These are phyloP conservation scores for Strobilomyces dryophilus DNA, from an alignment of 768 basidiomycete species.

Conservation along the genomic window DNA sequence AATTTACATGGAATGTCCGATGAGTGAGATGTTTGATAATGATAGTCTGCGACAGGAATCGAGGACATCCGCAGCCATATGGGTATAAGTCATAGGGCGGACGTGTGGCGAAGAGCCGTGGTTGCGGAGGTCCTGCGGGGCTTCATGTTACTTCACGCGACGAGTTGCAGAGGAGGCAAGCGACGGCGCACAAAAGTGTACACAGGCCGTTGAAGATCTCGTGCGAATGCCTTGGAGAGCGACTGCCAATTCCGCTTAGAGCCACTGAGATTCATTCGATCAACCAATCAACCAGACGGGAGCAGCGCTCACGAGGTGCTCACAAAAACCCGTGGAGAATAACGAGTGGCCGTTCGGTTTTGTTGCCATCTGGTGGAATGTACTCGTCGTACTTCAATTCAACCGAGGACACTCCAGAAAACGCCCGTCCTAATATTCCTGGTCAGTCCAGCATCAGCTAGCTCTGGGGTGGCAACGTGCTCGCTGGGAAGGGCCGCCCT, in stretches of 20 bases:
- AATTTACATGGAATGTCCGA: conserved; percentile 89
- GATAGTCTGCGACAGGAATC: conserved; percentile 56
- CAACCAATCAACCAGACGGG: background rate
- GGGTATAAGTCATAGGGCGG: conserved; percentile 65
- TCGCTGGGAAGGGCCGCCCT: background rate
- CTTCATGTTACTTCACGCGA: background rate
- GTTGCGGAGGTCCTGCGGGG: conserved; percentile 75
- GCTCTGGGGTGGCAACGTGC: background rate
- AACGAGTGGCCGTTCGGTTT: conserved; percentile 41
- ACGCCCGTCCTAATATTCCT: conserved; percentile 17
- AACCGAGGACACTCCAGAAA: conserved; percentile 19
- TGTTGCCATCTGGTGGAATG: conserved; percentile 26
- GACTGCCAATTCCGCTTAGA: conserved; percentile 90
- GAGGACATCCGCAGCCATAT: conserved; percentile 78
- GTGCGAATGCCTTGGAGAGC: conserved; percentile 69
- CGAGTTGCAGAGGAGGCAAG: background rate
- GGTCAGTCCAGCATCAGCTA: conserved; percentile 2
- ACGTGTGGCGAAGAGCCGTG: conserved; percentile 81
- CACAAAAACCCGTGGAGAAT: conserved; percentile 67
- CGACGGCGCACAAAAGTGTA: conserved; percentile 58
- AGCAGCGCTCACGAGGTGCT: conserved; percentile 16
- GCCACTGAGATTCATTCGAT: conserved; percentile 45
- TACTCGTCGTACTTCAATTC: conserved; percentile 31
- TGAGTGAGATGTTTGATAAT: conserved; percentile 60
- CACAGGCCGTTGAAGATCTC: conserved; percentile 59